phyloP scores from a whole-genome alignment of 805 yeast genomes.

The Ogataea ganodermae region DNA sequence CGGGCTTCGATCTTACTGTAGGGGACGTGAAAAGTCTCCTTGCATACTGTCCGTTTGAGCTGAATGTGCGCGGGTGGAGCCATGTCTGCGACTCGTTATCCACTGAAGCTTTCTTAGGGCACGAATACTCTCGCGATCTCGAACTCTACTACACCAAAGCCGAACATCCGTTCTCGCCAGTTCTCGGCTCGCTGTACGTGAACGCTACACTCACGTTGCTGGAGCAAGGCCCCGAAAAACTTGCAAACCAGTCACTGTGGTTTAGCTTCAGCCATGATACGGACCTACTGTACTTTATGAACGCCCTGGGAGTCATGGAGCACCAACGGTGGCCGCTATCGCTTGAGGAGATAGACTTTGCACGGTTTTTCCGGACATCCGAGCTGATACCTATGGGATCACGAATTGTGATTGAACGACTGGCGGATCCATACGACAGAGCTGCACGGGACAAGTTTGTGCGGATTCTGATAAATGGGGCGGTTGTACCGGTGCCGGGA shows the following conservation, averaged over 20 bases:
- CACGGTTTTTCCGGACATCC: conserved; percentile 42
- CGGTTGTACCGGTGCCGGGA: conserved; percentile 50
- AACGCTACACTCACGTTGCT: conserved; percentile 41
- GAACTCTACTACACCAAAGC: conserved; percentile 62
- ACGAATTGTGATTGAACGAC: conserved; percentile 50
- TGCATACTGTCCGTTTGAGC: conserved; percentile 71
- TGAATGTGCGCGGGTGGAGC: conserved; percentile 68
- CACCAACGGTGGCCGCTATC: conserved; percentile 41
- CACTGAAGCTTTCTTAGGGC: conserved; percentile 62
- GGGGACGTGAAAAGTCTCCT: conserved; percentile 56
- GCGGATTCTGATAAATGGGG: conserved; percentile 53
- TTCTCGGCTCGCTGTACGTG: conserved; percentile 62
- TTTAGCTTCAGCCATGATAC: conserved; percentile 78
- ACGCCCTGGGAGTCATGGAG: conserved; percentile 62
- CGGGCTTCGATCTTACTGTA: conserved; percentile 52
- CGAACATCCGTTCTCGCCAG: conserved; percentile 53
- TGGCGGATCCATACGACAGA: conserved; percentile 24
- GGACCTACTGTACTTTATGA: conserved; percentile 58
- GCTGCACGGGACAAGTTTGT: conserved; percentile 44
- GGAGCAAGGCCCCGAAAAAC: conserved; percentile 25
- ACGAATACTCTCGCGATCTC: conserved; percentile 62
- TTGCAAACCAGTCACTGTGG: conserved; percentile 45
- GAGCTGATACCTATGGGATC: conserved; percentile 63
- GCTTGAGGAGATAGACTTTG: conserved; percentile 43
- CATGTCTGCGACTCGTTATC: conserved; percentile 69